Evolutionary conservation across 2,329 filamentous ascomycete species (phyloP).

Genomic region (Bipolaris gigantea): DNA sequence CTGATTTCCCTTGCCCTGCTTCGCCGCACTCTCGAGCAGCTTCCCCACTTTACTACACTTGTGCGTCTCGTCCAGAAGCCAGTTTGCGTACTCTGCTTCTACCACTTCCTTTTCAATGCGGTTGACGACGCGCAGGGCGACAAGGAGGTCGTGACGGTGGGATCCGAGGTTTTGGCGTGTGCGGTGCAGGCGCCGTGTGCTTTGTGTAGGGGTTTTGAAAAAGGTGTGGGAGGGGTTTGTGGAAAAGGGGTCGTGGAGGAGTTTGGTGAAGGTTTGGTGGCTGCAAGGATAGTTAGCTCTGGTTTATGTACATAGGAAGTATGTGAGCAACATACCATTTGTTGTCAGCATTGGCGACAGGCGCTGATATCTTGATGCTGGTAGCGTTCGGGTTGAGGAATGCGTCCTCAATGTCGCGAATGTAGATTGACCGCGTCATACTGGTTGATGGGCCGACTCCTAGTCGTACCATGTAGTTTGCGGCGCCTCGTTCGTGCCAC

Average conservation of each 20-base stretch:
- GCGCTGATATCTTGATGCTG: slow-evolving; percentile 21
- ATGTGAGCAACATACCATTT: slow-evolving; percentile 27
- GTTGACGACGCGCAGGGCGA: slow-evolving; percentile 89
- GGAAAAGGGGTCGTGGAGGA: slow-evolving; percentile 32
- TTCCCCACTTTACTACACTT: slow-evolving; percentile 68
- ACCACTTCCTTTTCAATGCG: slow-evolving; percentile 84
- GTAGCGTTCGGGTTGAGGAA: slow-evolving; percentile 47
- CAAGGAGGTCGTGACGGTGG: slow-evolving; percentile 86
- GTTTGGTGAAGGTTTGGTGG: slow-evolving; percentile 43
- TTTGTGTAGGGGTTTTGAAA: slow-evolving; percentile 30
- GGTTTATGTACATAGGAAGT: not conserved
- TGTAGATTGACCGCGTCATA: slow-evolving; percentile 84
- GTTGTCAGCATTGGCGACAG: slow-evolving; percentile 23
- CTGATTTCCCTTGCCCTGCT: slow-evolving; percentile 48
- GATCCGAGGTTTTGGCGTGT: slow-evolving; percentile 81
- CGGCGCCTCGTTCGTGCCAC: slow-evolving; percentile 83
- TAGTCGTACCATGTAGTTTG: slow-evolving; percentile 76
- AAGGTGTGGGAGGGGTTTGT: slow-evolving; percentile 22
- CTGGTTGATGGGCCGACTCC: slow-evolving; percentile 76
- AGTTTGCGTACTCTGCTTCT: slow-evolving; percentile 88
- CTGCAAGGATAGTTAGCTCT: slow-evolving; percentile 21
- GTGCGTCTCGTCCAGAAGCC: slow-evolving; percentile 77
- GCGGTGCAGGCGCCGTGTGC: slow-evolving; percentile 64
- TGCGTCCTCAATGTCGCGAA: slow-evolving; percentile 75
- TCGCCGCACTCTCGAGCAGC: slow-evolving; percentile 46